Evolutionary conservation across 805 yeast species (phyloP).

Genomic region (Candida tibetensis): DNA sequence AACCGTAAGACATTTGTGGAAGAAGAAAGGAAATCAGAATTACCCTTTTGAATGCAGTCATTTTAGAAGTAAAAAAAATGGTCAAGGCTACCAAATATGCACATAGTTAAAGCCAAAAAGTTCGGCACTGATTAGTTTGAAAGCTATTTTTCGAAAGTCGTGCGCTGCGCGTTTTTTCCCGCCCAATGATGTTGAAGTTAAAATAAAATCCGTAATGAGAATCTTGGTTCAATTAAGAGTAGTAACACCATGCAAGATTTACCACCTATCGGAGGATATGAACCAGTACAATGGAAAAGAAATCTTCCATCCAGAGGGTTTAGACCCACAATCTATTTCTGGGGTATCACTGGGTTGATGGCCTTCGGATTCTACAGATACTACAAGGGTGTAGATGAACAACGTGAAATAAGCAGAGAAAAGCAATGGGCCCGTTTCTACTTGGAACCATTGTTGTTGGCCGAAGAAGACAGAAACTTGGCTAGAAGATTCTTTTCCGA

Average conservation of each 20-base stretch:
- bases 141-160: conserved; percentile 4
- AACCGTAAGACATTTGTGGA: no score
- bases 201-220: conserved; percentile 3
- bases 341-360: conserved; percentile 60
- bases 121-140: no score
- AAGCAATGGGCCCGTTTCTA: conserved; percentile 73
- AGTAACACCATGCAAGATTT: conserved; percentile 64
- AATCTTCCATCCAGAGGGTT: conserved; percentile 84
- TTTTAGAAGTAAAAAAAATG: no score
- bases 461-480: conserved; percentile 77
- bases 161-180: conserved; percentile 1
- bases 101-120: no score
- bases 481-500: conserved; percentile 70
- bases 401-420: conserved; percentile 72
- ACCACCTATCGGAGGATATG: conserved; percentile 86
- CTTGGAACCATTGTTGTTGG: conserved; percentile 69
- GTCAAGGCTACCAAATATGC: no score
- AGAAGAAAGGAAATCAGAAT: no score
- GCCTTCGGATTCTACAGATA: conserved; percentile 70
- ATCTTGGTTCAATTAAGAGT: background rate
- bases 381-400: conserved; percentile 68
- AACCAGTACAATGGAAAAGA: conserved; percentile 85
- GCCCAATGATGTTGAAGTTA: conserved; percentile 9
- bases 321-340: conserved; percentile 70
- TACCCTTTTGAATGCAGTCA: no score